phyloP scores from a whole-genome alignment of 306 rosid species.

The Cucumis melo region DNA sequence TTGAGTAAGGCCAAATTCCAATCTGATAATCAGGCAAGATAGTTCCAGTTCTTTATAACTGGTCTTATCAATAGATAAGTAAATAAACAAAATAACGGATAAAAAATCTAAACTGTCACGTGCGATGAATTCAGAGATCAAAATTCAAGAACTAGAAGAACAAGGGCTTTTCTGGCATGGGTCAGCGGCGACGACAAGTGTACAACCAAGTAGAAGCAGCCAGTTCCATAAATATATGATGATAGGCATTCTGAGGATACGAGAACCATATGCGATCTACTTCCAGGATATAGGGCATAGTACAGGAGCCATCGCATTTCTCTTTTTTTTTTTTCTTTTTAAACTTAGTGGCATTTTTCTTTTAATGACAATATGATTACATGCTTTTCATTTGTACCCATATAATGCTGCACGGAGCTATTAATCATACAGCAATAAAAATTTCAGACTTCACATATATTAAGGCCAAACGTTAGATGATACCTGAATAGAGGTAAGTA shows the following conservation, averaged over 20 bases:
- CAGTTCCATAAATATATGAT: not conserved
- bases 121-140: not conserved
- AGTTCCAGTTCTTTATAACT: not conserved
- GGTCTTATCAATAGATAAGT: not conserved
- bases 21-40: not conserved
- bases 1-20: not conserved
- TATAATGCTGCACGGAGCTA: not conserved
- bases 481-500: constrained; percentile 98
- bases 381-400: not conserved
- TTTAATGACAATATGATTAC: not conserved
- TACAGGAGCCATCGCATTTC: not conserved
- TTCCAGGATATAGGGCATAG: not conserved
- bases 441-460: not conserved
- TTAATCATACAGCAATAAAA: not conserved
- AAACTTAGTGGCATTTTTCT: not conserved
- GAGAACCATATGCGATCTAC: not conserved
- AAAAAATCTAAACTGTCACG: not conserved
- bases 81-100: too few species aligned
- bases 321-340: not conserved
- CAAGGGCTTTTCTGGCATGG: not conserved
- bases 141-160: not conserved
- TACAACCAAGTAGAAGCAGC: not conserved
- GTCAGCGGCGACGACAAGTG: not conserved
- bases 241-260: not conserved
- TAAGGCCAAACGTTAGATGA: constrained; percentile 2